Conservation (phyloP, 225 moss, liverwort and hornwort genomes). For the Pseudoscleropodium purum region DNA sequence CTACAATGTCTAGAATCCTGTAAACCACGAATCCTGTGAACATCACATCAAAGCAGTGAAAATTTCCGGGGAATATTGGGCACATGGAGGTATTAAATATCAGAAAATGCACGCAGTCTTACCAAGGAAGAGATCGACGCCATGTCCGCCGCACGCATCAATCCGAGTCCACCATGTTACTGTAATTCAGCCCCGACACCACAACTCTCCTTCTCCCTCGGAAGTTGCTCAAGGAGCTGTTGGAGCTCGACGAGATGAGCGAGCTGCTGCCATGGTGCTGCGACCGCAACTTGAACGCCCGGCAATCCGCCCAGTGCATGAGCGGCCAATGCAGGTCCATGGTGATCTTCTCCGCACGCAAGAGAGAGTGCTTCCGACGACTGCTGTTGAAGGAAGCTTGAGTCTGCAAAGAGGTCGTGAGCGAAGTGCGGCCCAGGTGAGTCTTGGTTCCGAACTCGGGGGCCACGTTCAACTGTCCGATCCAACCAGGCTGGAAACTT, state of each 20-base stretch:
- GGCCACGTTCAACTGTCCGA: slow-evolving; percentile 11
- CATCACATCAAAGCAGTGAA: neutral
- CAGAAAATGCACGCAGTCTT: neutral
- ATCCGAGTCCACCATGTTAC: slow-evolving; percentile 44
- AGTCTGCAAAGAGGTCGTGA: slow-evolving; percentile 10
- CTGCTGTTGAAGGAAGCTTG: slow-evolving; percentile 17
- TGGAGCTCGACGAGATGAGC: slow-evolving; percentile 1
- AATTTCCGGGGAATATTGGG: neutral
- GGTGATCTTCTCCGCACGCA: neutral
- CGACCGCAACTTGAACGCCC: slow-evolving; percentile 12
- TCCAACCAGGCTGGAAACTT: neutral
- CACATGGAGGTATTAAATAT: neutral
- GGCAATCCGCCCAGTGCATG: slow-evolving; percentile 48
- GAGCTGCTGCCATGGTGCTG: neutral
- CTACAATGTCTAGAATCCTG: neutral
- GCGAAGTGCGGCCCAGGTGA: neutral
- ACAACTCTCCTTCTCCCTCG: neutral
- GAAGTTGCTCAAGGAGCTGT: slow-evolving; percentile 3
- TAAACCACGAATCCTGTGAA: neutral
- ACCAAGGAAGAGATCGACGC: neutral
- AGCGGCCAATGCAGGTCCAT: slow-evolving; percentile 50
- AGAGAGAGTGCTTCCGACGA: neutral
- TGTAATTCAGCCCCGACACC: slow-evolving; percentile 18
- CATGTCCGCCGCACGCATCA: neutral
- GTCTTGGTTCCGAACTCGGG: neutral